Base-by-base conservation (phyloP, 257 asterid species). In the Solanum chmielewskii region DNA sequence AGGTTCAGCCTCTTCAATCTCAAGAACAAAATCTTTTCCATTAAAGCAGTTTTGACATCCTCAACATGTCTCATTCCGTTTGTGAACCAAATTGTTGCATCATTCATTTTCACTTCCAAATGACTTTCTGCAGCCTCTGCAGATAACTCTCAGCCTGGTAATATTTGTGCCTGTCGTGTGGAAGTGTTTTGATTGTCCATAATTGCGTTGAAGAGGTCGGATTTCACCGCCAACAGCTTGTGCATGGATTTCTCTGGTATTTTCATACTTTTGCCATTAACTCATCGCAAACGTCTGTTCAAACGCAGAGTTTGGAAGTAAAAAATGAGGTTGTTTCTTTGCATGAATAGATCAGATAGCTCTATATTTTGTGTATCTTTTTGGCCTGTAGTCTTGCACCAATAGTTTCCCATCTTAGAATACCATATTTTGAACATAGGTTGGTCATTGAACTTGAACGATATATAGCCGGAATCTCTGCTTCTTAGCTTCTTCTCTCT, bases 231-330 rank as follows among this genome's bases (percentile, higher is more conserved):
- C 62, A 35, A 83, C 33, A 71, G 85, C 68, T 73, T 21, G 27
- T 75, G 87, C 49, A 31, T 88, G 83, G 89, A 85, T 70, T 59
- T 29, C 84, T 42, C 87, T 86, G 92, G 91, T 90, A 86, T 21
- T 88, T 85, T 78, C 83, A 60, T 85, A 86, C 62, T 85, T 69
- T 47, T 18, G 66, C 84, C 64, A 78, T 78, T 15, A 44, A 4
- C 5, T 27, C 35, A 7, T 45, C 70, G 3, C 56, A 37, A 47
- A 69, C 35, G 20, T n/a, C 25, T 83, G 41, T 39, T 52, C 47
- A 56, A n/a, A 47, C 27, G 39, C 62, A 87, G 84, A 29, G 9
- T 52, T 71, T 75, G 18, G 66, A 75, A 83, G 42, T 42, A 69
- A 45, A 86, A 31, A 69, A 59, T 5, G 87, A 87, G 75, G 69